Evolutionary conservation across 2,329 filamentous ascomycete genomes (phyloP).

Genomic region (Aspergillus proliferans): DNA sequence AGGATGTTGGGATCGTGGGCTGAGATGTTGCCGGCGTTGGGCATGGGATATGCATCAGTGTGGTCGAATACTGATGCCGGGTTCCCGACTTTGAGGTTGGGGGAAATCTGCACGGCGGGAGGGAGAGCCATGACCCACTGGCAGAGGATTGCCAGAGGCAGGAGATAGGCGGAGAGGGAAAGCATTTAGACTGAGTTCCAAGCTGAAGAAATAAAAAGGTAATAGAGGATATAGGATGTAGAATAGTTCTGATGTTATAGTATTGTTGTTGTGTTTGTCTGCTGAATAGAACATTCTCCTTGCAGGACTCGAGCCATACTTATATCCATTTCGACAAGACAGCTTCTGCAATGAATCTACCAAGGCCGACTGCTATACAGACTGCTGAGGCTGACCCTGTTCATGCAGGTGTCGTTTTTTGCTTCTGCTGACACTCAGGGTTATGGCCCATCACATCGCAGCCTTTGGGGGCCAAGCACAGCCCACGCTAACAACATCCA

Average conservation of each 20-base stretch:
- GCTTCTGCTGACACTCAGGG: not conserved
- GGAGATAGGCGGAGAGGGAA: not conserved
- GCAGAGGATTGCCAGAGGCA: not conserved
- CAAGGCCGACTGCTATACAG: not conserved
- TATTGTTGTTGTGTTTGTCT: not conserved
- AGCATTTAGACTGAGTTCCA: not conserved
- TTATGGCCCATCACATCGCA: not conserved
- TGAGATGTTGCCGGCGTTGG: constrained; percentile 15
- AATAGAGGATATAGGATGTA: not conserved
- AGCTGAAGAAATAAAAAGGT: not conserved
- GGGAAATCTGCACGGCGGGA: not conserved
- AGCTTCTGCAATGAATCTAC: not conserved
- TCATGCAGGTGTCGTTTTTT: not conserved
- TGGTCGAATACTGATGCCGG: not conserved
- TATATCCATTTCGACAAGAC: not conserved
- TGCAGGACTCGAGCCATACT: not conserved
- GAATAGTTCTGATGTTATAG: not conserved
- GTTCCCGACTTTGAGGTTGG: not conserved
- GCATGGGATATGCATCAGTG: constrained; percentile 6
- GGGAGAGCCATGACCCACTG: not conserved
- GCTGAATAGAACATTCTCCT: not conserved
- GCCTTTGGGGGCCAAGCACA: not conserved
- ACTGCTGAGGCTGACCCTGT: not conserved
- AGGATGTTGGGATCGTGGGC: constrained; percentile 26
- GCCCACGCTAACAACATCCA: not conserved